Evolutionary conservation across 768 basidiomycete genomes (phyloP).

Genomic region (Lactifluus volemus): DNA sequence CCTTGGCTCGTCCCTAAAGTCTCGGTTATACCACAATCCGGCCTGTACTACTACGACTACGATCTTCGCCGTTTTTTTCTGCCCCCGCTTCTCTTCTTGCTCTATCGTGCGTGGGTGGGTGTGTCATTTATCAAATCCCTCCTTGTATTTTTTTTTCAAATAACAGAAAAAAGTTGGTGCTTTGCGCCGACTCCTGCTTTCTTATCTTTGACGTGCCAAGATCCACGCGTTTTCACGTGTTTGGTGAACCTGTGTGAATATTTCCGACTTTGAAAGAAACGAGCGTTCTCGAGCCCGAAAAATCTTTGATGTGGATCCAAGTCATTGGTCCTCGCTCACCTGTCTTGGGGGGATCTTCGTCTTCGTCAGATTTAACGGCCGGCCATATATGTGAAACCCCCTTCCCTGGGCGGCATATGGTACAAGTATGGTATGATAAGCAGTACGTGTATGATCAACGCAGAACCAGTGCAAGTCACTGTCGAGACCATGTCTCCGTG

Average conservation of each 20-base stretch:
- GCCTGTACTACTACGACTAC: slow-evolving; percentile 37
- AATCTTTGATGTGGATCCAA: too few relatives aligned
- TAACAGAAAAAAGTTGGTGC: background rate
- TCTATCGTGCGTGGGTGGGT: slow-evolving; percentile 18
- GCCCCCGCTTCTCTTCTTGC: slow-evolving; percentile 9
- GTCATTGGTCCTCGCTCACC: background rate
- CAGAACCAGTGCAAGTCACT: too few relatives aligned
- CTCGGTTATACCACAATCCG: slow-evolving; percentile 35
- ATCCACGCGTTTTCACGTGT: background rate
- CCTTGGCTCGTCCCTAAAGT: slow-evolving; percentile 30
- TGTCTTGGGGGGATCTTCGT: background rate
- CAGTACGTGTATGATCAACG: too few relatives aligned
- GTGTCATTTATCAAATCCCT: background rate
- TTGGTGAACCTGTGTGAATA: background rate
- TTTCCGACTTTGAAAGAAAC: too few relatives aligned
- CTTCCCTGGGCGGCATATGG: too few relatives aligned
- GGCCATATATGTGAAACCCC: too few relatives aligned
- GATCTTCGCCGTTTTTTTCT: background rate
- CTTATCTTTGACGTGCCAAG: background rate
- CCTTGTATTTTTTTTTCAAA: slow-evolving; percentile 9
- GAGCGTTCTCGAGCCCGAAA: too few relatives aligned
- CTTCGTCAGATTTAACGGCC: too few relatives aligned
- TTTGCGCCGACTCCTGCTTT: background rate
- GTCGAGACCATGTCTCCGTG: too few relatives aligned
- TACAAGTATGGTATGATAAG: too few relatives aligned